These are phyloP conservation scores for Brasilioporus rufonigricans DNA, from an alignment of 768 basidiomycete genomes.

Conservation along the genomic window DNA sequence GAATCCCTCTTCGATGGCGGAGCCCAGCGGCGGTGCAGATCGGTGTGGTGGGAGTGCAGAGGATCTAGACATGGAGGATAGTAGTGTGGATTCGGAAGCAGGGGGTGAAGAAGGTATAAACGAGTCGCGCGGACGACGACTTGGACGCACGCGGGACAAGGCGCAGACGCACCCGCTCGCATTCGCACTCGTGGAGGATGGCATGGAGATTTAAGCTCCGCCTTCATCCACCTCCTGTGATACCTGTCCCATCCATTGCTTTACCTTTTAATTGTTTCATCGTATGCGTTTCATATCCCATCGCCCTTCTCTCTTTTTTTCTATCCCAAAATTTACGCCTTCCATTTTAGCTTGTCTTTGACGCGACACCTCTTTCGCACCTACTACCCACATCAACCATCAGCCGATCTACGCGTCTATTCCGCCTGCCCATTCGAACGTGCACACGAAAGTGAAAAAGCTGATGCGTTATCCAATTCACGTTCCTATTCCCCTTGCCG, in stretches of 20 bases:
- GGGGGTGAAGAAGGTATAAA: background rate
- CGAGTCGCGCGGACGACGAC: slow-evolving; percentile 20
- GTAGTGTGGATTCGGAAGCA: background rate
- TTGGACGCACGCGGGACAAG: slow-evolving; percentile 20
- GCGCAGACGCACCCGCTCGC: background rate
- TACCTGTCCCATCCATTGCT: background rate
- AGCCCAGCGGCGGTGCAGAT: background rate
- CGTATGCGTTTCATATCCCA: background rate
- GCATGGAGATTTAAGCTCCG: slow-evolving; percentile 17
- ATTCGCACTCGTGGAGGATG: slow-evolving; percentile 6
- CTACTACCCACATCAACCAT: background rate
- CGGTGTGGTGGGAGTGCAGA: slow-evolving; percentile 1
- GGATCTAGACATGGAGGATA: slow-evolving; percentile 23
- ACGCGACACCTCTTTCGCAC: background rate
- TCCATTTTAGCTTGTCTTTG: background rate
- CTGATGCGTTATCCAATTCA: background rate
- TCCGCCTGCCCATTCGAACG: background rate
- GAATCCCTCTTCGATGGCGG: slow-evolving; percentile 6
- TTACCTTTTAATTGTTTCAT: background rate
- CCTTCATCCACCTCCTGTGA: background rate
- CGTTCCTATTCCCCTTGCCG: background rate
- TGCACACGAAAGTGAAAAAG: background rate
- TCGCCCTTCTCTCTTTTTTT: background rate
- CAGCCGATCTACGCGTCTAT: background rate
- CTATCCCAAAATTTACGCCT: background rate